Evolutionary conservation across 768 basidiomycete genomes (phyloP), one percentile per base, ranked within the genome.

Genomic region (Aureoboletus auriporus): DNA sequence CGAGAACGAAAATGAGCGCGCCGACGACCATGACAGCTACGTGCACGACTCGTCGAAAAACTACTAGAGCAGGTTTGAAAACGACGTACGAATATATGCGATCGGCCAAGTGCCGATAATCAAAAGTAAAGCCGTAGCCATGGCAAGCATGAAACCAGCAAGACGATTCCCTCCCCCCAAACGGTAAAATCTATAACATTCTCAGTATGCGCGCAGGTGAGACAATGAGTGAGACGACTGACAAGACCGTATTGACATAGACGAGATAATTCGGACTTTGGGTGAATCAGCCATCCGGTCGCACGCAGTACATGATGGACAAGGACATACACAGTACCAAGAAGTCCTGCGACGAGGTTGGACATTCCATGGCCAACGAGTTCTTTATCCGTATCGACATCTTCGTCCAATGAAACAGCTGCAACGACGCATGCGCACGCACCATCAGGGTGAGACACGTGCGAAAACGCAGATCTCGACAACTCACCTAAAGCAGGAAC

Each of bases 321-420:
- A 40, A 38, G 39, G 20, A 72, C 83, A 51, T 73, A 89, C 76
- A 94, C 91, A 8, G 87, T 84, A 7, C 94, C 93, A 27, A 88
- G 56, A 1, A 84, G 42, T 3, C 93, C 94, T 2, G 93, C 81
- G 0, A 88, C 71, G 4, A 97, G 55, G 63, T 99, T 97, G 1
- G 92, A 93, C 51, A 89, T 84, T 8, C 95, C 95, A 63, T 99
- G 95, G 0, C 79, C 91, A 40, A 96, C 79, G 9, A 98, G 82
- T 63, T 99, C 95, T 52, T 85, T 84, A 66, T 98, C 85, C 0
- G 94, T 93, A 55, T 96, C 84, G 50, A 96, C 77, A 41, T 97
- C 93, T 58, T 86, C 83, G 54, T 88, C 79, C 27, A 99, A 74
- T 12, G 93, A 95, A 12, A 99, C 89, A 42, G 89, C 89, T 89